Evolutionary conservation across 2,329 filamentous ascomycete species (phyloP).

Genomic region (Emergomyces pasteurianus): DNA sequence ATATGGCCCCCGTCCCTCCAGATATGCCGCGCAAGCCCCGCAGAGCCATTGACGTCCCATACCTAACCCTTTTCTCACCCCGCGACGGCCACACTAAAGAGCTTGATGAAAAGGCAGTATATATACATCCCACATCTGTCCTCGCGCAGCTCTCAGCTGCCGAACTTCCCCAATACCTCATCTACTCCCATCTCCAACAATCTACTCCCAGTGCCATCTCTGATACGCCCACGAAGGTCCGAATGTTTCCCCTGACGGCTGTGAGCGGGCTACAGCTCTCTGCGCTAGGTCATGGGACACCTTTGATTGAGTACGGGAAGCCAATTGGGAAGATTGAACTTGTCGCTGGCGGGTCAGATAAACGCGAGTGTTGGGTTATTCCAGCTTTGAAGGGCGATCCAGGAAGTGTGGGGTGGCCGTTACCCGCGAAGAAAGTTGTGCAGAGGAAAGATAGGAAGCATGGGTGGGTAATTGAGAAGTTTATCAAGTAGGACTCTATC

Average conservation of each 20-base stretch:
- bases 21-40: conserved; percentile 57
- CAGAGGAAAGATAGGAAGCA: conserved; percentile 62
- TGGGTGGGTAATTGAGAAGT: conserved; percentile 61
- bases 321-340: conserved; percentile 69
- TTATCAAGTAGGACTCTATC: conserved; percentile 20
- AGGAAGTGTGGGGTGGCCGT: conserved; percentile 64
- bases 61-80: conserved; percentile 70
- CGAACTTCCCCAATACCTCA: conserved; percentile 74
- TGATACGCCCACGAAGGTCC: conserved; percentile 56
- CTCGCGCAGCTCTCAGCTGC: conserved; percentile 56
- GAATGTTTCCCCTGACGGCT: conserved; percentile 80
- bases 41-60: conserved; percentile 85
- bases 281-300: conserved; percentile 70
- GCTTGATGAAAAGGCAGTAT: conserved; percentile 56
- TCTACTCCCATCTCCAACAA: conserved; percentile 78
- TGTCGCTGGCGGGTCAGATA: conserved; percentile 35
- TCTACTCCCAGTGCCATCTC: conserved; percentile 42
- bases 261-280: conserved; percentile 65
- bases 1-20: conserved; percentile 64
- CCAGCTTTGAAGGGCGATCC: conserved; percentile 61
- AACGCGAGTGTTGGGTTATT: conserved; percentile 71
- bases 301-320: conserved; percentile 73
- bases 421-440: conserved; percentile 72
- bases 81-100: conserved; percentile 33
- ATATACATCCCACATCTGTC: conserved; percentile 74